Evolutionary conservation across 1,284 basidiomycete species (phyloP).

Genomic region (Dichomitus squalens): DNA sequence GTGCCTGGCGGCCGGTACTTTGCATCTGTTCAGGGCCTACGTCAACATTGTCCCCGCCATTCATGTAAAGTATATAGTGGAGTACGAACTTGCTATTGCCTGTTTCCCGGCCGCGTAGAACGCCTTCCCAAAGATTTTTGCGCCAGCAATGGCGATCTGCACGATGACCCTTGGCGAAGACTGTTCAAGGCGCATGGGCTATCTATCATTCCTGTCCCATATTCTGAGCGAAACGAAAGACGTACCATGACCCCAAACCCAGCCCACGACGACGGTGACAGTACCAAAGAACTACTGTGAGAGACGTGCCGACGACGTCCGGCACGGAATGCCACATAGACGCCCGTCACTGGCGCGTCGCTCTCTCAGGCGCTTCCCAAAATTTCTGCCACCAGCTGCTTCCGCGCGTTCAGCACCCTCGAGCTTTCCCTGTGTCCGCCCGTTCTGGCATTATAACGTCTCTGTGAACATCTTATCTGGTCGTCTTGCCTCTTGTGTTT

Average conservation of each 20-base stretch:
- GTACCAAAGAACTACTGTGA: slow-evolving; percentile 21
- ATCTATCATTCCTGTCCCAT: no score
- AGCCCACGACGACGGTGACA: slow-evolving; percentile 22
- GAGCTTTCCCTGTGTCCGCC: not conserved
- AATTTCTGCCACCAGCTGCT: slow-evolving; percentile 17
- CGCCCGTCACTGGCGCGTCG: slow-evolving; percentile 7
- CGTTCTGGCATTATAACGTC: not conserved
- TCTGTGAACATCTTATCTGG: not conserved
- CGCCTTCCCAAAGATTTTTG: slow-evolving; percentile 89
- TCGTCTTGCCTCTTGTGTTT: not conserved
- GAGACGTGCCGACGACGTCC: slow-evolving; percentile 17
- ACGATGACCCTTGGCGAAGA: slow-evolving; percentile 77
- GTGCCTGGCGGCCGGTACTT: slow-evolving; percentile 70
- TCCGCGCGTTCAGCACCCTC: not conserved
- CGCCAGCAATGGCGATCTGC: slow-evolving; percentile 82
- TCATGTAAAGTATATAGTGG: not conserved
- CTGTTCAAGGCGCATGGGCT: slow-evolving; percentile 38
- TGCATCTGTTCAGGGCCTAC: slow-evolving; percentile 53
- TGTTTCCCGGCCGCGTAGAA: slow-evolving; percentile 90
- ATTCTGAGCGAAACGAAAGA: not conserved
- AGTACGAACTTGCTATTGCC: slow-evolving; percentile 85
- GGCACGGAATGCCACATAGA: slow-evolving; percentile 10
- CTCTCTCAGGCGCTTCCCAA: slow-evolving; percentile 14
- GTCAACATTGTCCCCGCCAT: not conserved
- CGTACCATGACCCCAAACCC: slow-evolving; percentile 18